Evolutionary conservation across 257 asterid species (phyloP), one percentile per base, ranked within the genome.

Genomic region (Mentha longifolia): DNA sequence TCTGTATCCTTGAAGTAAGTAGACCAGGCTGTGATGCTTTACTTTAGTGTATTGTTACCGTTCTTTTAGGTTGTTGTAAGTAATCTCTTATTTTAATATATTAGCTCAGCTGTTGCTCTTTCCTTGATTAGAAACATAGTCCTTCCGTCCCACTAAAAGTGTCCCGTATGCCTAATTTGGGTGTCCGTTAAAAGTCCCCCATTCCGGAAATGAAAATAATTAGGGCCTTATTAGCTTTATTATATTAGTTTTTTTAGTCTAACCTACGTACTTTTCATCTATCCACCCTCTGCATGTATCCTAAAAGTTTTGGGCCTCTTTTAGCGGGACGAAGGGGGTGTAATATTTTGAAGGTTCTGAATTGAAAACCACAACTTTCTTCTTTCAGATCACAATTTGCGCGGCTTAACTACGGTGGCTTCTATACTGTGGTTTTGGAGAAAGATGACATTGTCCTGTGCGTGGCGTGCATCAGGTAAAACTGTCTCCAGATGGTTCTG

Each of bases 391-490:
- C 98, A 60, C 87, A 89, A 50, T 89, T 88, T 81, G 82, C 98
- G 12, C 96, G 99, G 61, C 85, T 95, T 71, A 86, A 89, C 85
- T 95, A 92, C 57, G 68, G 66, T 70, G 98, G 99, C 28, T 95
- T 95, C 75, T 89, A 87, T 84, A 88, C 96, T 2, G 86, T 81
- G 73, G 76, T 90, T 68, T 82, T 95, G 91, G 98, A 95, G 88
- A 92, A 88, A 82, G 86, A 95, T 77, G 99, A 95, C 70, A 79
- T 83, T 17, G 43, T 89, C 74, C 65, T 88, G 74, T 90, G 87
- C 25, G 96, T 95, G 62, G 99, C 99, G 65, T 88, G 94, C 74
- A 85, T 95, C 86, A 92, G 99, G 99, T 95, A 83, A 73, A 41
- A 37, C n/a, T 61, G 16, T 67, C 43, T 59, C 19, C n/a, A 20